Evolutionary conservation across 2,329 filamentous ascomycete species (phyloP).

Genomic region (Clarireedia hainanense): DNA sequence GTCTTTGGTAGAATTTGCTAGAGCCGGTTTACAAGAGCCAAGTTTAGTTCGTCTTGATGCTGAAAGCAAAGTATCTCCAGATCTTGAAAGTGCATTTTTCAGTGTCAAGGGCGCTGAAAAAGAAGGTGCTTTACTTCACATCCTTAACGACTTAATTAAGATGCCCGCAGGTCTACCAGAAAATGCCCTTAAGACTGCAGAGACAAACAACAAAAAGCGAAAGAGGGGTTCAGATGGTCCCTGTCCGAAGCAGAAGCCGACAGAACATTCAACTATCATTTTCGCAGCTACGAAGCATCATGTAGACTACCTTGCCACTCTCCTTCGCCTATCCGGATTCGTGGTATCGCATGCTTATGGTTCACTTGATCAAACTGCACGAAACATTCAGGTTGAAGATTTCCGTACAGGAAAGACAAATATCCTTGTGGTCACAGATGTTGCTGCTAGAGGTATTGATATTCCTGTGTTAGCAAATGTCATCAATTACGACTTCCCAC

Average conservation of each 20-base stretch:
- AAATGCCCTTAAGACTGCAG: conserved; percentile 31
- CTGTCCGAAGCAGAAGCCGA: conserved; percentile 61
- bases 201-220: conserved; percentile 54
- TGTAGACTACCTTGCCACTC: conserved; percentile 79
- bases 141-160: conserved; percentile 86
- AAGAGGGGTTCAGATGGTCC: conserved; percentile 53
- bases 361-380: conserved; percentile 85
- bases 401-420: conserved; percentile 81
- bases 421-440: conserved; percentile 91
- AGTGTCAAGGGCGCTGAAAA: conserved; percentile 88
- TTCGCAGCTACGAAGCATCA: conserved; percentile 96
- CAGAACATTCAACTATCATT: conserved; percentile 86
- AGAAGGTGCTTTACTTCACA: conserved; percentile 82
- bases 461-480: conserved; percentile 94
- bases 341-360: conserved; percentile 92
- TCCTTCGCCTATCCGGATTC: conserved; percentile 78
- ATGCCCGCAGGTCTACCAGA: conserved; percentile 66
- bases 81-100: conserved; percentile 94
- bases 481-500: conserved; percentile 97
- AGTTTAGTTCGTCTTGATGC: conserved; percentile 84
- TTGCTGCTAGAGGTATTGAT: conserved; percentile 95
- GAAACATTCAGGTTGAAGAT: conserved; percentile 84
- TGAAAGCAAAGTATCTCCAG: conserved; percentile 92
- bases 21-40: conserved; percentile 87
- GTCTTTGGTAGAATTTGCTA: conserved; percentile 89